Percentiles rank a stretch among this genome's conserved stretches.
Conservation (phyloP, 169 alveolate genomes). For the Sarcocystis neurona region DNA sequence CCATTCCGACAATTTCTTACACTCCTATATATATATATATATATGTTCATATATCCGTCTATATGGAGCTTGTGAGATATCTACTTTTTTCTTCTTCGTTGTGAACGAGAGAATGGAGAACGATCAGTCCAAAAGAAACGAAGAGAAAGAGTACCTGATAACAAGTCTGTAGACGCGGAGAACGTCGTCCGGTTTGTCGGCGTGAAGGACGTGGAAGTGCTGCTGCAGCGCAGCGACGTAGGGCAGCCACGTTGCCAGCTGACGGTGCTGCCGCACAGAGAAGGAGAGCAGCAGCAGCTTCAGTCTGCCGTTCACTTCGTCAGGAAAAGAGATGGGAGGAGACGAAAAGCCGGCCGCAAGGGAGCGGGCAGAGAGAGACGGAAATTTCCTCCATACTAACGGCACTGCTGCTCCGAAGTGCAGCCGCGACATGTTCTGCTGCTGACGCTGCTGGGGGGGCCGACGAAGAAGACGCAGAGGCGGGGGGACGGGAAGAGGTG, state of each 20-base stretch:
- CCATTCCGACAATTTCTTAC: no score
- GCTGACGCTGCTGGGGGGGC: no score
- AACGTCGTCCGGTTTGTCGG: not conserved
- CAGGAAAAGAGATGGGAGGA: not conserved
- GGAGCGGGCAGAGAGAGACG: not conserved
- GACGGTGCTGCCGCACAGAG: not conserved
- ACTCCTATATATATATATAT: no score
- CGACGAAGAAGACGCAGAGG: not conserved
- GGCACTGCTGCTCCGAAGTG: conserved; percentile 22
- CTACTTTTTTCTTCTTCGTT: no score
- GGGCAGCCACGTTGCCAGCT: not conserved
- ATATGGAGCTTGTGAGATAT: no score
- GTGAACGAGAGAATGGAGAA: no score
- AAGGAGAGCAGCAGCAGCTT: not conserved
- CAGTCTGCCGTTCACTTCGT: not conserved
- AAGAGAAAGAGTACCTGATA: no score
- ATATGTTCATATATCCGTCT: no score
- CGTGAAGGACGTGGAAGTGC: not conserved
- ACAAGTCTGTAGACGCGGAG: not conserved
- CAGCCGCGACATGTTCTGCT: conserved; percentile 6
- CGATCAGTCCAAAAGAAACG: no score
- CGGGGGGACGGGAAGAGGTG: not conserved
- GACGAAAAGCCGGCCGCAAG: not conserved
- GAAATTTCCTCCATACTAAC: not conserved
- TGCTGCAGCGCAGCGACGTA: not conserved